Conservation (phyloP, 2,329 filamentous ascomycete genomes). For the Colletotrichum salicis region DNA sequence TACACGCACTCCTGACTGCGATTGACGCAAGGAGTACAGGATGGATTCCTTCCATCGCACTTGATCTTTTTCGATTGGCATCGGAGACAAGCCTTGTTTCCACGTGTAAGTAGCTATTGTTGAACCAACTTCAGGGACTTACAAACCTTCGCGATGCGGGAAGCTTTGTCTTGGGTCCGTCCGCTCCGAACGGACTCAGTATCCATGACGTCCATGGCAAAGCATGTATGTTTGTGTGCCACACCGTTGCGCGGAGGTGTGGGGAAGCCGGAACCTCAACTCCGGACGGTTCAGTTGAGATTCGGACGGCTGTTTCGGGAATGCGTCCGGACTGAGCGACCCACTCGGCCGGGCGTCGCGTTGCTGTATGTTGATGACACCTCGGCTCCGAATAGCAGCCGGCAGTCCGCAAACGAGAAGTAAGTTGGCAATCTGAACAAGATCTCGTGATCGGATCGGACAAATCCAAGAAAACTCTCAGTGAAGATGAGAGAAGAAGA, state of each 20-base stretch:
- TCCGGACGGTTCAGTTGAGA: not conserved
- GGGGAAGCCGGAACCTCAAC: not conserved
- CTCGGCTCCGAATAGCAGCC: constrained; percentile 22
- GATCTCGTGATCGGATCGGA: not conserved
- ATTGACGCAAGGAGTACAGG: constrained; percentile 26
- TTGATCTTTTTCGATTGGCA: constrained; percentile 35
- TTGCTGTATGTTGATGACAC: not conserved
- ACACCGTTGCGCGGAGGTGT: not conserved
- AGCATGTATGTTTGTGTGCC: not conserved
- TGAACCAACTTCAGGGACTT: not conserved
- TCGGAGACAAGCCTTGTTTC: constrained; percentile 30
- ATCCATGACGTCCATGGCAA: constrained; percentile 11
- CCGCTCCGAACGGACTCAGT: constrained; percentile 12
- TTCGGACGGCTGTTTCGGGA: constrained; percentile 1
- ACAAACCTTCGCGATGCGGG: constrained; percentile 25
- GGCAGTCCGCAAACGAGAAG: not conserved
- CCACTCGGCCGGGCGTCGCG: constrained; percentile 17
- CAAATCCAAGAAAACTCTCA: not conserved
- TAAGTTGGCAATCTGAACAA: not conserved
- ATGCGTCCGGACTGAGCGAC: constrained; percentile 4
- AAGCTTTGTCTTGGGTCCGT: constrained; percentile 7
- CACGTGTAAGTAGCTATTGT: not conserved
- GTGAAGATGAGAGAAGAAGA: not conserved
- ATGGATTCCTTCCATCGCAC: constrained; percentile 29
- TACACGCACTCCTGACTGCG: constrained; percentile 28